phyloP scores from a whole-genome alignment of 116 monocot species.

The Cymodocea nodosa region DNA sequence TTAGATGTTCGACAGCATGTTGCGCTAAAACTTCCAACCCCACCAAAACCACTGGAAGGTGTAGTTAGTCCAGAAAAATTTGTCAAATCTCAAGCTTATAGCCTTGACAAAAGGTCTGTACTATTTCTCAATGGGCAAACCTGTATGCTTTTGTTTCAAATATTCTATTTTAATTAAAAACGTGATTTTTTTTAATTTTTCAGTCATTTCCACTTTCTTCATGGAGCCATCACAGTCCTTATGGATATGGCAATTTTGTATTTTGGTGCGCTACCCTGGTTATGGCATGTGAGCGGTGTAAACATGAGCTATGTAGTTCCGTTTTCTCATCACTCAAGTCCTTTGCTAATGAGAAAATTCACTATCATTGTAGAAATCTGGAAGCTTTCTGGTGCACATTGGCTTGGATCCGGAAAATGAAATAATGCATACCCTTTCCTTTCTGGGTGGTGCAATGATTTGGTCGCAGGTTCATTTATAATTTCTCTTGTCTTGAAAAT shows the following conservation, averaged over 20 bases:
- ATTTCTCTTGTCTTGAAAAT: not conserved
- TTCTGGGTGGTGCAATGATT: conserved; percentile 68
- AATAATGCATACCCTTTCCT: conserved; percentile 74
- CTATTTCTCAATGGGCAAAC: not conserved
- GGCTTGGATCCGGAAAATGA: conserved; percentile 81
- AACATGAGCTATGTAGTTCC: not conserved
- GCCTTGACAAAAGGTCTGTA: conserved; percentile 86
- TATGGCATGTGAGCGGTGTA: conserved; percentile 62
- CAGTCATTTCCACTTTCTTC: conserved; percentile 78
- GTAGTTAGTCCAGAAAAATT: conserved; percentile 85
- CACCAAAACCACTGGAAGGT: conserved; percentile 65
- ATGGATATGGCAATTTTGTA: conserved; percentile 71
- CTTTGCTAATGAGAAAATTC: not conserved
- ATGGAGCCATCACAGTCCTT: conserved; percentile 65
- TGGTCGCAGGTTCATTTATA: conserved; percentile 74
- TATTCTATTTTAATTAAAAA: not conserved
- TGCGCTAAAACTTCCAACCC: conserved; percentile 58
- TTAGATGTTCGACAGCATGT: conserved; percentile 83
- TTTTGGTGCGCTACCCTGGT: conserved; percentile 68
- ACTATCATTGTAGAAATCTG: conserved; percentile 61
- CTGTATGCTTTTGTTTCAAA: not conserved
- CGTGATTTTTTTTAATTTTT: conserved; percentile 1
- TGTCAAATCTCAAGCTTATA: conserved; percentile 72
- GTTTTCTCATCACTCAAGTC: not conserved
- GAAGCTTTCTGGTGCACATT: conserved; percentile 24